Percentiles rank a stretch among this genome's conserved stretches.
Conservation (phyloP, 1,284 basidiomycete species). For the Rhodotorula glutinis region DNA sequence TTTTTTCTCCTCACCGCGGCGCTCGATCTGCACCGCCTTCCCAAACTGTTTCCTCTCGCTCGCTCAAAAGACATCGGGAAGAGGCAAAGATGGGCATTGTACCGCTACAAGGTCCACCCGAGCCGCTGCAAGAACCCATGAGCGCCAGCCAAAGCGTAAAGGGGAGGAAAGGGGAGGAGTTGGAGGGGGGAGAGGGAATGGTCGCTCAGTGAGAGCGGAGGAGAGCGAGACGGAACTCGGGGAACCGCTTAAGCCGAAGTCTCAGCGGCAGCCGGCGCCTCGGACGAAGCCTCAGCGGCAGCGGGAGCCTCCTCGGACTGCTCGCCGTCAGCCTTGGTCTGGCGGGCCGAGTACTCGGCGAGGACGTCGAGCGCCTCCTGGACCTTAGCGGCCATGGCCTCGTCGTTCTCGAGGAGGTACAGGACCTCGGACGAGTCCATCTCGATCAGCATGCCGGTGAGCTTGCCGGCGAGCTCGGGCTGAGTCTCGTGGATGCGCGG, state of each 20-base stretch:
- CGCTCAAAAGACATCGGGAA: background rate
- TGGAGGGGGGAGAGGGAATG: background rate
- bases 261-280: slow-evolving; percentile 7
- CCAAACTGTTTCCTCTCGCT: background rate
- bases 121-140: background rate
- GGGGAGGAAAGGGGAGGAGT: background rate
- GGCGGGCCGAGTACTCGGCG: slow-evolving; percentile 30
- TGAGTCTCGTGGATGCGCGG: slow-evolving; percentile 49
- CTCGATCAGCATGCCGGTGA: slow-evolving; percentile 71
- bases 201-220: background rate
- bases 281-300: background rate
- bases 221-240: no score
- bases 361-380: slow-evolving; percentile 62
- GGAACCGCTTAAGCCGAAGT: slow-evolving; percentile 2
- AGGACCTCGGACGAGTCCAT: slow-evolving; percentile 92
- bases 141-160: slow-evolving; percentile 5
- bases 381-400: slow-evolving; percentile 81
- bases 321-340: slow-evolving; percentile 14
- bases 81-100: slow-evolving; percentile 1
- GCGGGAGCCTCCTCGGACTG: background rate
- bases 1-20: no score
- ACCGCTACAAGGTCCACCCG: background rate
- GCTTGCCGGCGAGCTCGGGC: slow-evolving; percentile 91
- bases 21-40: no score
- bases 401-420: slow-evolving; percentile 73